These are phyloP conservation scores for Taiozyma onychis DNA, from an alignment of 1,139 yeast species.

Conservation along the genomic window DNA sequence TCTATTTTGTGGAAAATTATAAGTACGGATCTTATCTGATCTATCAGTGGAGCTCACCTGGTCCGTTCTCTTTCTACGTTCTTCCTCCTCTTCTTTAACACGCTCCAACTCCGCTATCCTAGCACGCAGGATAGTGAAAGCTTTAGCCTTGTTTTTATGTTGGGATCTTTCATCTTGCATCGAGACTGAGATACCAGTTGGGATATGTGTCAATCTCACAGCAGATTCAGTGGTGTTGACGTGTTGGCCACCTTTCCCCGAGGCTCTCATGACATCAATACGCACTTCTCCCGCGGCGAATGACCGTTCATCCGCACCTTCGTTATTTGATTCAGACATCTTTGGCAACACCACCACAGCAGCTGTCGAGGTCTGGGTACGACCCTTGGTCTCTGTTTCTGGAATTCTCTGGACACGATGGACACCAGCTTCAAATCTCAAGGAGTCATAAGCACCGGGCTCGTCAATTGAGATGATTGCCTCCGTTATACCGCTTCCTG, in stretches of 20 bases:
- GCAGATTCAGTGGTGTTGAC: slow-evolving; percentile 98
- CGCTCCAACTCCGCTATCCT: slow-evolving; percentile 80
- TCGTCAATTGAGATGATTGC: slow-evolving; percentile 71
- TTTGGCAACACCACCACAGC: slow-evolving; percentile 94
- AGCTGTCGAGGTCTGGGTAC: slow-evolving; percentile 93
- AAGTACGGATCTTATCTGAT: slow-evolving; percentile 90
- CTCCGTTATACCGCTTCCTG: slow-evolving; percentile 67
- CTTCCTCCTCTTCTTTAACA: slow-evolving; percentile 56
- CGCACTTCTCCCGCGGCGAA: slow-evolving; percentile 87
- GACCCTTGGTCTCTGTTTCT: slow-evolving; percentile 86
- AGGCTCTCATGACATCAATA: slow-evolving; percentile 92
- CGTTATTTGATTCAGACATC: slow-evolving; percentile 46
- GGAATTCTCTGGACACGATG: slow-evolving; percentile 96
- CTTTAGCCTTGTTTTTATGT: slow-evolving; percentile 93
- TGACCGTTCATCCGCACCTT: slow-evolving; percentile 62
- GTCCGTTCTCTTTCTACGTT: slow-evolving; percentile 62
- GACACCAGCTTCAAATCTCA: slow-evolving; percentile 90
- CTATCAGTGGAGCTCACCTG: slow-evolving; percentile 89
- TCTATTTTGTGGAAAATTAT: slow-evolving; percentile 87
- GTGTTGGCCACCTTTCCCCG: slow-evolving; percentile 99
- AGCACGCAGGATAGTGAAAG: slow-evolving; percentile 75
- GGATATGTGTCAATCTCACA: slow-evolving; percentile 85
- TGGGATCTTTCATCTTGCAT: slow-evolving; percentile 97
- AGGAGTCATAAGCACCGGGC: slow-evolving; percentile 67
- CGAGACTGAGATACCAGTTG: slow-evolving; percentile 82